Evolutionary conservation across 805 yeast genomes (phyloP).

Genomic region (Lachancea meyersii): DNA sequence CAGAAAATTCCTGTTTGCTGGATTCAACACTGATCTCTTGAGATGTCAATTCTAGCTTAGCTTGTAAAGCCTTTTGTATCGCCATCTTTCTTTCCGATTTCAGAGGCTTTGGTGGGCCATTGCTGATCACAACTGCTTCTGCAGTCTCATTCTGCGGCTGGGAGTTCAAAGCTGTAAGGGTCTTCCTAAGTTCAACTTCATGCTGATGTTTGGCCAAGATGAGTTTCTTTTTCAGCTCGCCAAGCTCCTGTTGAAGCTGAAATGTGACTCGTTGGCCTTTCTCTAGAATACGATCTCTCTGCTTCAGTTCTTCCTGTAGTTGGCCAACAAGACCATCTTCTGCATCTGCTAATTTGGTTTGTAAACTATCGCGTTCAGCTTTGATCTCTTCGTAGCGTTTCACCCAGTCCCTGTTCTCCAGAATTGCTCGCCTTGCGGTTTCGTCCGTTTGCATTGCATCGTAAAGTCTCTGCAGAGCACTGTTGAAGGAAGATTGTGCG

Average conservation of each 20-base stretch:
- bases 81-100: constrained; percentile 27
- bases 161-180: constrained; percentile 56
- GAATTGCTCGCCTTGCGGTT: constrained; percentile 68
- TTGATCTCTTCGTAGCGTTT: constrained; percentile 41
- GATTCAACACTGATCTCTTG: constrained; percentile 37
- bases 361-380: constrained; percentile 59
- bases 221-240: constrained; percentile 55
- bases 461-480: constrained; percentile 71
- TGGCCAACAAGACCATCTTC: constrained; percentile 74
- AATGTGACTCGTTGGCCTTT: constrained; percentile 60
- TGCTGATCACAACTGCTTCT: constrained; percentile 3
- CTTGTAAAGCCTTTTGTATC: constrained; percentile 30
- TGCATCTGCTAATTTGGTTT: constrained; percentile 63
- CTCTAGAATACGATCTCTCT: constrained; percentile 58
- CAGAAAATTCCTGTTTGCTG: constrained; percentile 38
- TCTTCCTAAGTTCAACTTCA: constrained; percentile 70
- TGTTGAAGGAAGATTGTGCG: constrained; percentile 63
- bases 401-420: constrained; percentile 52
- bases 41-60: constrained; percentile 33
- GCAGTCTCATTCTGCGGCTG: constrained; percentile 20
- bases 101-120: constrained; percentile 19
- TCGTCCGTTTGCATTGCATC: constrained; percentile 84
- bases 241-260: constrained; percentile 57
- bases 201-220: constrained; percentile 65
- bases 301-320: constrained; percentile 59